phyloP scores from a whole-genome alignment of 352 stramenopile species.

The Albugo laibachii region DNA sequence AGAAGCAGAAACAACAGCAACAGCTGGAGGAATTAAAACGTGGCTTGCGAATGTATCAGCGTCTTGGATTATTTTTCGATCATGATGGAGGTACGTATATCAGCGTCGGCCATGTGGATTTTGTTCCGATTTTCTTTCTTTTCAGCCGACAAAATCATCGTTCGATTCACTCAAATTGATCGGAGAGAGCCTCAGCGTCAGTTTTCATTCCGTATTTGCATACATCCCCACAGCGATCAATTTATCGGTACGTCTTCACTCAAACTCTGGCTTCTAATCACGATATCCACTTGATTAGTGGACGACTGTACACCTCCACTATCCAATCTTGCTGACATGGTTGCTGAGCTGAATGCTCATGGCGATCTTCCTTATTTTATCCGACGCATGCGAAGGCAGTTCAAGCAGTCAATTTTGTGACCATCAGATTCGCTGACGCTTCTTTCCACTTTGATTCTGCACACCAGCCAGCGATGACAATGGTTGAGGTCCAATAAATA shows the following conservation, averaged over 20 bases:
- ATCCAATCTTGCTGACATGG: slow-evolving; percentile 18
- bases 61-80: slow-evolving; percentile 48
- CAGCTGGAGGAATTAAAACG: slow-evolving; percentile 38
- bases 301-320: slow-evolving; percentile 38
- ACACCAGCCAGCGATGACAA: not conserved
- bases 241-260: slow-evolving; percentile 25
- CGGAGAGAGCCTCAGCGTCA: slow-evolving; percentile 22
- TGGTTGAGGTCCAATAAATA: slow-evolving; percentile 9
- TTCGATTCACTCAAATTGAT: slow-evolving; percentile 58
- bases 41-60: slow-evolving; percentile 43
- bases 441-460: slow-evolving; percentile 5
- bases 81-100: slow-evolving; percentile 18
- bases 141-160: slow-evolving; percentile 32
- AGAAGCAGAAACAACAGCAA: slow-evolving; percentile 18
- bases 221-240: slow-evolving; percentile 26
- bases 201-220: slow-evolving; percentile 55
- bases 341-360: slow-evolving; percentile 35
- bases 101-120: not conserved
- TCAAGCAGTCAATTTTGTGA: slow-evolving; percentile 34
- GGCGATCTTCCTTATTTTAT: slow-evolving; percentile 60
- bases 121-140: not conserved
- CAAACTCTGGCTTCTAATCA: not conserved
- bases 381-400: slow-evolving; percentile 54
- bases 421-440: slow-evolving; percentile 22
- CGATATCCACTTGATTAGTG: slow-evolving; percentile 11